A percentile compares a stretch with the other conserved stretches of the same genome.
Evolutionary conservation across 2,329 filamentous ascomycete species (phyloP).

Genomic region (Trichophyton mentagrophytes): DNA sequence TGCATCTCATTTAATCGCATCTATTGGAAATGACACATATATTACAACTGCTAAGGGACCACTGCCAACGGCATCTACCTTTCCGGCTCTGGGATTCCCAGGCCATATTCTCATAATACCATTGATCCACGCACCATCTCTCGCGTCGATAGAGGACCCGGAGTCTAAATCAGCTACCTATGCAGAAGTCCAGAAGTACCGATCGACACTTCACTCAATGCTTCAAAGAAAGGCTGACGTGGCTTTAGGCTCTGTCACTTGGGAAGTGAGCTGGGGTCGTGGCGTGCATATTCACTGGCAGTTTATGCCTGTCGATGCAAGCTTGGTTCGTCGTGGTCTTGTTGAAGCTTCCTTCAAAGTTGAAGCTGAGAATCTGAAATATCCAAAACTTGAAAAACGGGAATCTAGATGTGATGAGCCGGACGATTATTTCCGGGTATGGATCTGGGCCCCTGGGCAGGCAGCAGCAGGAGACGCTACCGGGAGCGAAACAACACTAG

Average conservation of each 20-base stretch:
- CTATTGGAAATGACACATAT: conserved; percentile 77
- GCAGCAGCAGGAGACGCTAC: conserved; percentile 5
- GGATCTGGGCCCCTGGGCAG: conserved; percentile 51
- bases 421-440: conserved; percentile 63
- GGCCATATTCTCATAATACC: conserved; percentile 87
- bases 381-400: conserved; percentile 40
- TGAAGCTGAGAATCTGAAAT: conserved; percentile 63
- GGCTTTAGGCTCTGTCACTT: conserved; percentile 72
- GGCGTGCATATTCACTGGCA: conserved; percentile 94
- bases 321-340: conserved; percentile 56
- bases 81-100: conserved; percentile 61
- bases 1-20: conserved; percentile 76
- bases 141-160: conserved; percentile 51
- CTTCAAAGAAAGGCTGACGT: conserved; percentile 36
- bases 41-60: conserved; percentile 87
- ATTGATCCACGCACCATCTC: conserved; percentile 64
- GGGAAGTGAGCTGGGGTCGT: conserved; percentile 71
- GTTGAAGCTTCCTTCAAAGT: conserved; percentile 83
- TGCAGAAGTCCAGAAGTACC: conserved; percentile 73
- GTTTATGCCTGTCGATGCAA: conserved; percentile 61
- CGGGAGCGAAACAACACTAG: conserved; percentile 48
- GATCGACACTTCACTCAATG: conserved; percentile 65
- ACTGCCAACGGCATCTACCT: conserved; percentile 58
- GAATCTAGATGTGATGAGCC: conserved; percentile 32
- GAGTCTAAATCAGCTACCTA: conserved; percentile 49